Evolutionary conservation across 2,329 filamentous ascomycete genomes (phyloP).

Genomic region (Ceratocystis variospora): DNA sequence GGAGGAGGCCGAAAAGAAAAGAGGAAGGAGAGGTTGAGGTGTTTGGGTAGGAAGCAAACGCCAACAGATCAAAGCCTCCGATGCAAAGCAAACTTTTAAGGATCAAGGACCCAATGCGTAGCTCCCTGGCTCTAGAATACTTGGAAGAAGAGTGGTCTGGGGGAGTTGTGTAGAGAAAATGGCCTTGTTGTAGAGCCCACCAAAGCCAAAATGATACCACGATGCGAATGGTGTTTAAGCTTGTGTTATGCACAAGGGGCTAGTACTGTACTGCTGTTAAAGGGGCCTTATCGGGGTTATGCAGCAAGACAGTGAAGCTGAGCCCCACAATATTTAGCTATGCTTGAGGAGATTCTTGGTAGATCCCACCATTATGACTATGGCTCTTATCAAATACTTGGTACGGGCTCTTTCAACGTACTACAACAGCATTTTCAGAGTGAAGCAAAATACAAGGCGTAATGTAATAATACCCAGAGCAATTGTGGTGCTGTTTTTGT

Average conservation of each 20-base stretch:
- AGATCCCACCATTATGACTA: no score
- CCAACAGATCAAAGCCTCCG: not conserved
- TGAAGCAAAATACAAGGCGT: no score
- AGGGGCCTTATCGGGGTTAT: constrained; percentile 2
- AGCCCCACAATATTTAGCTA: not conserved
- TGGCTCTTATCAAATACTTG: no score
- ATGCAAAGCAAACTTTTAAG: not conserved
- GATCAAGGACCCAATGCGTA: not conserved
- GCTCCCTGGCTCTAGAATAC: not conserved
- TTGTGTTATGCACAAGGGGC: not conserved
- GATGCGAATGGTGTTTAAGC: constrained; percentile 1
- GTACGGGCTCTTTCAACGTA: no score
- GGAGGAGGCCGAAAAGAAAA: not conserved
- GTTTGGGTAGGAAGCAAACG: not conserved
- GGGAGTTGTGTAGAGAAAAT: not conserved
- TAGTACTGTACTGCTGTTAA: not conserved
- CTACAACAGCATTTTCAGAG: no score
- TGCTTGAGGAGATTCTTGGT: no score
- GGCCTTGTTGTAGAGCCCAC: not conserved
- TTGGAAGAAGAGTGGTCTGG: not conserved
- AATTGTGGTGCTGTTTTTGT: no score
- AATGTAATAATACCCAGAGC: no score
- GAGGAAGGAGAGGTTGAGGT: not conserved
- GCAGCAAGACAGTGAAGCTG: not conserved
- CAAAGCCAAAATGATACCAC: not conserved